phyloP scores from a whole-genome alignment of 371 early-diverging fungal species.

The Rhizopus sp. region DNA sequence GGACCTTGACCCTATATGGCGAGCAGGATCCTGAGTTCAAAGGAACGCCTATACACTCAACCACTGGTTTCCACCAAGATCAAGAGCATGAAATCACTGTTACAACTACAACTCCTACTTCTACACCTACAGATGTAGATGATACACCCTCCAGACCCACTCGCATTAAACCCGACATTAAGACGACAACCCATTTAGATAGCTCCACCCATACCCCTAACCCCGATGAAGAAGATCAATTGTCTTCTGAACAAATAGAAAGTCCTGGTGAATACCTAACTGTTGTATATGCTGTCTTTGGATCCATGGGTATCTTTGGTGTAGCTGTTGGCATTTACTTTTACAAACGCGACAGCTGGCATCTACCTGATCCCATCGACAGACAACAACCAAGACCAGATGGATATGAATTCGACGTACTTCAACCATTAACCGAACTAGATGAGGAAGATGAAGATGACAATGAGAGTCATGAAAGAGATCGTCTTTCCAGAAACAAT shows the following conservation, averaged over 20 bases:
- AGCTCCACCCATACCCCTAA: background rate
- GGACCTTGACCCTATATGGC: conserved; percentile 73
- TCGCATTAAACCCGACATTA: conserved; percentile 14
- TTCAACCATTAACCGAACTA: conserved; percentile 26
- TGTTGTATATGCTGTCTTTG: conserved; percentile 16
- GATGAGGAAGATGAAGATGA: conserved; percentile 23
- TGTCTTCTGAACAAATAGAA: background rate
- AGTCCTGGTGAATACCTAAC: conserved; percentile 5
- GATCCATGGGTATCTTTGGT: conserved; percentile 21
- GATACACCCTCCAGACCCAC: conserved; percentile 27
- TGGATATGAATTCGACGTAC: conserved; percentile 31
- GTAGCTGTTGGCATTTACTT: conserved; percentile 20
- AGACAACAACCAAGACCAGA: conserved; percentile 10
- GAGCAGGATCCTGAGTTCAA: conserved; percentile 43
- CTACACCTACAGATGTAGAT: conserved; percentile 11
- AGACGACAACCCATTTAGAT: background rate
- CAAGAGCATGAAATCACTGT: conserved; percentile 17
- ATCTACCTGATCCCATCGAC: background rate
- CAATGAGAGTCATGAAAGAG: conserved; percentile 3
- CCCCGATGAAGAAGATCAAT: background rate
- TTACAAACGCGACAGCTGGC: conserved; percentile 19
- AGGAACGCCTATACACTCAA: conserved; percentile 31
- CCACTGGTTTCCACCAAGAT: conserved; percentile 13
- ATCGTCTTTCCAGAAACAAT: background rate
- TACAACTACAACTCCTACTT: conserved; percentile 2